Evolutionary conservation across 164 flowering plant genomes (phyloP), one percentile per base, ranked within the genome.

Genomic region (grape (Vitis vinifera)): DNA sequence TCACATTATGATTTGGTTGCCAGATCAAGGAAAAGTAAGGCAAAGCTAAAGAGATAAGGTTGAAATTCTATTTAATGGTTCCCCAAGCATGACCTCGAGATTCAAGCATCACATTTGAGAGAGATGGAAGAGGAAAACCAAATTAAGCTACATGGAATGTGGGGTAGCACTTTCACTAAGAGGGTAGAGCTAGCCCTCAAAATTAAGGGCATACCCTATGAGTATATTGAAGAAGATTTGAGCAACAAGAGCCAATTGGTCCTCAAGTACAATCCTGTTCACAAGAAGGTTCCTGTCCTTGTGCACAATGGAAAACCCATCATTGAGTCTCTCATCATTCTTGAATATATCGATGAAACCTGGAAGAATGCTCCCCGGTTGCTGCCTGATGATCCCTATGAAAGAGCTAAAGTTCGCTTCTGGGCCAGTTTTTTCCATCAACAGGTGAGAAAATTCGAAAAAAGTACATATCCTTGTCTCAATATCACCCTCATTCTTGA

Each of bases 331-430:
- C 66, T 62, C 9, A 56, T 77, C 66, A 84, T 81, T 65, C 51
- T 79, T 2, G 82, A 84, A 62, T 81, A 79, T 62, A 79, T 84
- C 9, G 83, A 81, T 1, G 84, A 84, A 27, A 71, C 68, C 0
- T 80, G 88, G 85, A 69, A 66, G 13, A 17, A 75, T 2, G 2
- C 44, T 31, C 44, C 37, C 44, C 4, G 44, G 6, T 31, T 31
- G 4, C 6, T 31, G 44, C 44, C 44, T 31, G 44, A 31, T 31
- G 44, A 31, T 31, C 6, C 44, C 44, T 31, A 3, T 31, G 44
- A 31, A 31, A 31, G 44, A 31, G 44, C 44, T 6, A 31, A 31
- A 23, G 61, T 74, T n/a, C 79, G 77, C 0, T 78, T 78, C 55
- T 81, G 84, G 84, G 72, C 72, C 61, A 11, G 65, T n/a, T 77